Percentiles rank a stretch among this genome's conserved stretches.
Evolutionary conservation across 257 asterid genomes (phyloP).

Genomic region (Salvia rosmarinus): DNA sequence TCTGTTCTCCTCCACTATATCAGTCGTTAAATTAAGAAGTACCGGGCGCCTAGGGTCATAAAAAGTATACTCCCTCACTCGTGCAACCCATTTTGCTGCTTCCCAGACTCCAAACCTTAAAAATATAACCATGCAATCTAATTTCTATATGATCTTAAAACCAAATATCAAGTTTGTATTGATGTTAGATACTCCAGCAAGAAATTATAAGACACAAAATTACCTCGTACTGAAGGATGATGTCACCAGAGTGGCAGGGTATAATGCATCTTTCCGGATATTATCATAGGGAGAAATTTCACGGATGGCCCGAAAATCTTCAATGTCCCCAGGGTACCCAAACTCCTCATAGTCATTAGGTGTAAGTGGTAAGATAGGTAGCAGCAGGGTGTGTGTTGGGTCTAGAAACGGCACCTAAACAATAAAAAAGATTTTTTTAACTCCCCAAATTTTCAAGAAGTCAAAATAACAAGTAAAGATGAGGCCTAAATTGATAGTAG

Average conservation of each 20-base stretch:
- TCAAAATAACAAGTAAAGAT: background rate
- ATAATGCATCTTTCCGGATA: constrained; percentile 56
- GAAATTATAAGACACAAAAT: constrained; percentile 16
- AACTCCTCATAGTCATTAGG: constrained; percentile 91
- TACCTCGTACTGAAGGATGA: constrained; percentile 86
- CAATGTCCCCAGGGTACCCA: constrained; percentile 87
- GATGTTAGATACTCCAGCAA: background rate
- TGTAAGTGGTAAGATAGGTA: constrained; percentile 75
- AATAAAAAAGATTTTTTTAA: constrained; percentile 36
- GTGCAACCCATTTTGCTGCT: constrained; percentile 92
- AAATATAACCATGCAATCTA: constrained; percentile 4
- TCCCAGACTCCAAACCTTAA: constrained; percentile 98
- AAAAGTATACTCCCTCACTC: constrained; percentile 68
- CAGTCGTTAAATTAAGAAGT: constrained; percentile 76
- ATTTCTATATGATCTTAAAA: constrained; percentile 2
- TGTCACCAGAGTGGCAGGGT: constrained; percentile 74
- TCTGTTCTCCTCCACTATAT: constrained; percentile 80
- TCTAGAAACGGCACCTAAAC: constrained; percentile 86
- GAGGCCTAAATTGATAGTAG: background rate
- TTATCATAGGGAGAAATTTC: constrained; percentile 92
- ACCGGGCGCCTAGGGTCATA: constrained; percentile 81
- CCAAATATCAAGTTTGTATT: background rate
- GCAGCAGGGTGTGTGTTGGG: constrained; percentile 78
- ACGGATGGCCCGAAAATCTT: constrained; percentile 83
- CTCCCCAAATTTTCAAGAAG: constrained; percentile 34